Conservation (phyloP, 129 eudicot genomes). For the Flaveria sonorensis region DNA sequence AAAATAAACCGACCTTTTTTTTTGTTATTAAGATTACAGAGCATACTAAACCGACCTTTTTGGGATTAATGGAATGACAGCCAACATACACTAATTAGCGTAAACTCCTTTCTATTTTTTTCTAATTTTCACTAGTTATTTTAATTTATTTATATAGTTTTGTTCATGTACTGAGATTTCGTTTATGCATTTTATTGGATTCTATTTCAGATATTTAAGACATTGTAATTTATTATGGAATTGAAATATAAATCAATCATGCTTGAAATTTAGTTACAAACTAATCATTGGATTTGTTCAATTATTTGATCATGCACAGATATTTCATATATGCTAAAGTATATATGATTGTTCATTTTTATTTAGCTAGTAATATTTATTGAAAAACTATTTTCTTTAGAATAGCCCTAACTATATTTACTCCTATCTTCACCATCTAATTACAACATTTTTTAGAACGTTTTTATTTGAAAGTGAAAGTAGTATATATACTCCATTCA, state of each 20-base stretch:
- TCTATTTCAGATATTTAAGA: neutral
- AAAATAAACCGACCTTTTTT: conserved; percentile 37
- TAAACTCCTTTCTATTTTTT: neutral
- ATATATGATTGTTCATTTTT: neutral
- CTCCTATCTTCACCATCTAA: no score
- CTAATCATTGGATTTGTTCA: conserved; percentile 8
- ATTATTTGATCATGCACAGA: neutral
- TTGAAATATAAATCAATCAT: neutral
- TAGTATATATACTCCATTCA: no score
- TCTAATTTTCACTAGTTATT: conserved; percentile 20
- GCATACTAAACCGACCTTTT: conserved; percentile 44
- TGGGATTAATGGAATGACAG: conserved; percentile 48
- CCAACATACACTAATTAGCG: conserved; percentile 24
- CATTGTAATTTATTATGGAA: neutral
- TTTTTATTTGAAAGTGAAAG: no score
- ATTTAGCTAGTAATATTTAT: no score
- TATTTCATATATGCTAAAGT: neutral
- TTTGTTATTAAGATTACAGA: conserved; percentile 28
- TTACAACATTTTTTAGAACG: no score
- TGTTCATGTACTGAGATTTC: conserved; percentile 5
- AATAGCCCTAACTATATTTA: no score
- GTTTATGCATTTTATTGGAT: conserved; percentile 6
- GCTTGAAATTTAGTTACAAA: neutral
- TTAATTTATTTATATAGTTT: neutral
- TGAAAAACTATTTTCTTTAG: no score